Base-by-base conservation (phyloP, 257 asterid genomes). In the Penstemon eatonii region DNA sequence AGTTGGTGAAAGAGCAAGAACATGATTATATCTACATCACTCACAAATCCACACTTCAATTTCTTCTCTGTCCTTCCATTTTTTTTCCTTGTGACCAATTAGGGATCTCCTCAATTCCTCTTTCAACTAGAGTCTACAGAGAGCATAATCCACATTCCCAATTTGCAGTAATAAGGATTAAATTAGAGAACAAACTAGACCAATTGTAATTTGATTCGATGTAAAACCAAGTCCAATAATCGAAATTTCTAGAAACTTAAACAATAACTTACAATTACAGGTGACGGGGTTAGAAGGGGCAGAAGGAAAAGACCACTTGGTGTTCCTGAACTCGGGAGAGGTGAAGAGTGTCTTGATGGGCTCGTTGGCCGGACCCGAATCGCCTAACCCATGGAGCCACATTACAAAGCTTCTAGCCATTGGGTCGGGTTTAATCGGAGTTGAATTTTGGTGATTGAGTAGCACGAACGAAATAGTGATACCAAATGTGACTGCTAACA, bases 361-460 rank as follows among this genome's bases (percentile, higher is more conserved):
- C 65, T 94, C 99, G 75, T 93, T 93, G 60, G 96, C 96, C 6
- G 96, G 95, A 51, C 99, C 99, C 74, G 97, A 87, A 74, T 89
- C 97, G 68, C 97, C 99, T 78, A 90, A 84, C 10, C 99, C 97
- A 52, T 94, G 99, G 41, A 94, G 89, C 97, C 99, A 94, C 69
- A 94, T 65, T 18, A 94, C 59, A 55, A 94, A 90, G 84, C 83
- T 89, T 72, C 95, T 85, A 8, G 90, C 85, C 95, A 88, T 88
- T 37, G 78, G 76, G 49, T 65, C 73, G 68, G 85, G 71, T 49
- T 53, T 47, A 6, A 33, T n/a, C 25, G 80, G 43, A n/a, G 69
- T 11, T 39, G 60, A 79, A 47, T 25, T 67, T 8, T 70, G 71
- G 62, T 63, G 78, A 54, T 77, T 79, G 79, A 78, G 63, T 2